These are phyloP conservation scores for Talaromyces verruculosus DNA, from an alignment of 2,329 filamentous ascomycete species.

Conservation along the genomic window DNA sequence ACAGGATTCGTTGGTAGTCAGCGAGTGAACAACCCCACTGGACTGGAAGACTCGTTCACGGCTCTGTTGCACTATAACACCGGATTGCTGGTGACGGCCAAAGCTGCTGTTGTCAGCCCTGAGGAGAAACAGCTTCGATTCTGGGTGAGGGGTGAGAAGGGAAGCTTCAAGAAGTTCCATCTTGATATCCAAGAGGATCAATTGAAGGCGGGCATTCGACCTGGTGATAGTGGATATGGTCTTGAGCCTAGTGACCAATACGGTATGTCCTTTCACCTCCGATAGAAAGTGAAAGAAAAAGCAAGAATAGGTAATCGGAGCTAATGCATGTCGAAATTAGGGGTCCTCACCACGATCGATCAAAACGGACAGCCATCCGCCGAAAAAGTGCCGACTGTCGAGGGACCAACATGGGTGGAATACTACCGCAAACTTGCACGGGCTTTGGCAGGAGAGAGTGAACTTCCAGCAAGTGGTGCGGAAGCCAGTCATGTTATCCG, in stretches of 20 bases:
- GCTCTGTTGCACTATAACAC: constrained; percentile 65
- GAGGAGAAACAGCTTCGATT: constrained; percentile 70
- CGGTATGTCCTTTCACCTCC: constrained; percentile 44
- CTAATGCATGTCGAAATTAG: constrained; percentile 25
- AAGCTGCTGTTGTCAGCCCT: constrained; percentile 67
- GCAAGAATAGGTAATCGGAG: not conserved
- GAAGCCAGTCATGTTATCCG: constrained; percentile 56
- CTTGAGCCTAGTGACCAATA: constrained; percentile 60
- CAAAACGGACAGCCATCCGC: constrained; percentile 54
- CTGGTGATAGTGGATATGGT: constrained; percentile 64
- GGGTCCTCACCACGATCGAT: constrained; percentile 53
- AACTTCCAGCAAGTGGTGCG: constrained; percentile 55
- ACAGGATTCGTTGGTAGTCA: constrained; percentile 69
- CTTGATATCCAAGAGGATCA: constrained; percentile 76
- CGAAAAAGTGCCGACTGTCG: constrained; percentile 53
- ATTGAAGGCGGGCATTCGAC: constrained; percentile 62
- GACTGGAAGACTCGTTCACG: constrained; percentile 54
- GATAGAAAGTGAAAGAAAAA: not conserved
- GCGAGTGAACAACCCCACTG: constrained; percentile 56
- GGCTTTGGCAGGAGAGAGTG: constrained; percentile 54
- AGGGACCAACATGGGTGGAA: constrained; percentile 66
- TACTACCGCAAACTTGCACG: constrained; percentile 62
- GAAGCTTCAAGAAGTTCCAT: constrained; percentile 69
- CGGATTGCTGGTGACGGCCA: constrained; percentile 66
- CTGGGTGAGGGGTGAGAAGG: constrained; percentile 74